Evolutionary conservation across 495 filamentous ascomycete genomes (phyloP).

Genomic region (Poronia punctata): DNA sequence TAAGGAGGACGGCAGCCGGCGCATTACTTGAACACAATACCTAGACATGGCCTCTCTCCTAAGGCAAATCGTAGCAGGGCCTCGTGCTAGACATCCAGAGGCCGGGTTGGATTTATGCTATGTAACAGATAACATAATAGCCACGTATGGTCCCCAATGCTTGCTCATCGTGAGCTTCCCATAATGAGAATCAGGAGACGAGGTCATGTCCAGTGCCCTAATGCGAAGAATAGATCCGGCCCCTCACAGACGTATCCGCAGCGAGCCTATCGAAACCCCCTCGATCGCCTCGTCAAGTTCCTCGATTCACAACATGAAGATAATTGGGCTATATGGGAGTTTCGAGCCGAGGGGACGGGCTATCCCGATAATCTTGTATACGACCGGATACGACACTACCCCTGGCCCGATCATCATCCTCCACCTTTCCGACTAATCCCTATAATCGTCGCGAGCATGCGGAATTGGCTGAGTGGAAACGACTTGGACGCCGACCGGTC

Average conservation of each 20-base stretch:
- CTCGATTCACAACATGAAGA: slow-evolving; percentile 75
- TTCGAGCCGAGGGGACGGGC: slow-evolving; percentile 90
- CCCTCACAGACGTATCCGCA: slow-evolving; percentile 83
- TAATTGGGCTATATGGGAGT: slow-evolving; percentile 94
- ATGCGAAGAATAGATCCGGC: slow-evolving; percentile 68
- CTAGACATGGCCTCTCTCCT: slow-evolving; percentile 45
- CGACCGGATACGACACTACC: slow-evolving; percentile 75
- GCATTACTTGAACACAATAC: neutral
- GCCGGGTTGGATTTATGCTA: slow-evolving; percentile 92
- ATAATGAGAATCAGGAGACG: too few relatives aligned
- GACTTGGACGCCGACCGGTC: slow-evolving; percentile 25
- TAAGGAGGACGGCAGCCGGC: neutral
- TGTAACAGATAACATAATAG: slow-evolving; percentile 71
- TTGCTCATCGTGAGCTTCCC: too few relatives aligned
- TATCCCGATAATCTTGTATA: slow-evolving; percentile 89
- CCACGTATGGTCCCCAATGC: slow-evolving; percentile 37
- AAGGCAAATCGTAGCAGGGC: slow-evolving; percentile 61
- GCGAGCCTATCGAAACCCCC: slow-evolving; percentile 85
- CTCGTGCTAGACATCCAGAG: slow-evolving; percentile 74
- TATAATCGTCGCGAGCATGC: slow-evolving; percentile 82
- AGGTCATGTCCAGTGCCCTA: neutral
- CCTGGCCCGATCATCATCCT: slow-evolving; percentile 95
- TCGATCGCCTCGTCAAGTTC: slow-evolving; percentile 74
- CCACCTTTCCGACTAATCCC: slow-evolving; percentile 87
- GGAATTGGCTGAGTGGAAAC: slow-evolving; percentile 68